Evolutionary conservation across 2,329 filamentous ascomycete genomes (phyloP).

Genomic region (Penicillium brasilianum): DNA sequence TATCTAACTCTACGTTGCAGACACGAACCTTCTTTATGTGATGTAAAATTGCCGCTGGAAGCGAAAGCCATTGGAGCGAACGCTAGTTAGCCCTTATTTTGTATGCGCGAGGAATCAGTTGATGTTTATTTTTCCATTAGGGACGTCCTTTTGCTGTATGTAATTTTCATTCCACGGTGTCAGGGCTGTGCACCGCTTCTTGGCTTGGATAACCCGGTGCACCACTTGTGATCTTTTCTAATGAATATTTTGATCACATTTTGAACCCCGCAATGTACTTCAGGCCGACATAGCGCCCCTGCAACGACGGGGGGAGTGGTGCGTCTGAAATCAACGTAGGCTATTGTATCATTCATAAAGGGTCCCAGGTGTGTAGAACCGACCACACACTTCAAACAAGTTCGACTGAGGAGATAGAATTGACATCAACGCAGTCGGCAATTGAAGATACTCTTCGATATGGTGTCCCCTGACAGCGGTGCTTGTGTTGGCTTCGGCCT

Average conservation of each 20-base stretch:
- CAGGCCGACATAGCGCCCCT: neutral
- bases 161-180: conserved; percentile 27
- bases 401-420: neutral
- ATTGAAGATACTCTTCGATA: neutral
- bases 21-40: conserved; percentile 69
- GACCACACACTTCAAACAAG: neutral
- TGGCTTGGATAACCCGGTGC: conserved; percentile 20
- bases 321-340: conserved; percentile 26
- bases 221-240: conserved; percentile 22
- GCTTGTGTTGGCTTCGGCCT: conserved; percentile 9
- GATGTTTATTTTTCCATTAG: conserved; percentile 24
- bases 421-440: neutral
- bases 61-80: neutral
- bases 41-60: conserved; percentile 56
- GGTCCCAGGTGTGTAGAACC: neutral
- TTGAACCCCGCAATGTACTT: neutral
- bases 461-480: conserved; percentile 36
- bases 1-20: conserved; percentile 46
- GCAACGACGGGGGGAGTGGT: conserved; percentile 1
- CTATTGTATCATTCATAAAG: neutral
- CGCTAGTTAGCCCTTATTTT: neutral
- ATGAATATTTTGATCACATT: conserved; percentile 17
- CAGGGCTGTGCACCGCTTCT: conserved; percentile 15
- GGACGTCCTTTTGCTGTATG: conserved; percentile 27
- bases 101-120: neutral